These are phyloP conservation scores for Fusarium compactum DNA, from an alignment of 2,329 filamentous ascomycete species.

Conservation along the genomic window DNA sequence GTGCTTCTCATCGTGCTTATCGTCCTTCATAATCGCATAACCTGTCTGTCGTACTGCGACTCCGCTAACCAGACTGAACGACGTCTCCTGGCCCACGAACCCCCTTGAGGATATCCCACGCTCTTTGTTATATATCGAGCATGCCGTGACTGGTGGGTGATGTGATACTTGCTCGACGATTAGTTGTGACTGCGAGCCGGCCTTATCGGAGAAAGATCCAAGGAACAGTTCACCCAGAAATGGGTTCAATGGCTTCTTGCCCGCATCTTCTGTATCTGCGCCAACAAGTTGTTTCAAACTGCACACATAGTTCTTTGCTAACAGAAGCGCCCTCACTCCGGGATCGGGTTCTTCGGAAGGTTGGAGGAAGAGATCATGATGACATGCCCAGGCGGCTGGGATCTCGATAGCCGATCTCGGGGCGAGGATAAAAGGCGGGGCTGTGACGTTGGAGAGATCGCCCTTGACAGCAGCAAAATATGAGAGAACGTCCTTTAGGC, in stretches of 20 bases:
- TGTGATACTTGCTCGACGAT: slow-evolving; percentile 63
- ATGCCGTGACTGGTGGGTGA: slow-evolving; percentile 64
- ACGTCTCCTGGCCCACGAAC: slow-evolving; percentile 21
- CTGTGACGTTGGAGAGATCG: slow-evolving; percentile 65
- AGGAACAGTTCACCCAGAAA: slow-evolving; percentile 65
- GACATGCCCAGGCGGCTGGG: slow-evolving; percentile 60
- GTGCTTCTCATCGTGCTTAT: slow-evolving; percentile 14
- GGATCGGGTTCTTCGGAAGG: slow-evolving; percentile 22
- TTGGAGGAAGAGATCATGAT: slow-evolving; percentile 29
- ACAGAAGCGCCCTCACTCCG: slow-evolving; percentile 10
- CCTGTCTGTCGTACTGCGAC: slow-evolving; percentile 18
- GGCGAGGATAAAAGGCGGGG: slow-evolving; percentile 63
- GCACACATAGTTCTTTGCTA: slow-evolving; percentile 23
- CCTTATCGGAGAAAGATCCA: slow-evolving; percentile 52
- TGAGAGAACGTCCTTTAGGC: slow-evolving; percentile 17
- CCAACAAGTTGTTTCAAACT: slow-evolving; percentile 21
- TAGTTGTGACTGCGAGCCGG: slow-evolving; percentile 49
- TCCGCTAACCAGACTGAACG: slow-evolving; percentile 18
- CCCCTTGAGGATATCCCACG: slow-evolving; percentile 22
- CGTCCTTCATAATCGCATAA: slow-evolving; percentile 17
- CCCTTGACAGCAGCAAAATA: slow-evolving; percentile 54
- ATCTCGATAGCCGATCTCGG: slow-evolving; percentile 64
- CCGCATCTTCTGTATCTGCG: slow-evolving; percentile 9
- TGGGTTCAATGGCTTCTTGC: slow-evolving; percentile 65
- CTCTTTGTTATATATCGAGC: slow-evolving; percentile 22